phyloP scores from a whole-genome alignment of 768 basidiomycete genomes.

The Harrya chromipes region DNA sequence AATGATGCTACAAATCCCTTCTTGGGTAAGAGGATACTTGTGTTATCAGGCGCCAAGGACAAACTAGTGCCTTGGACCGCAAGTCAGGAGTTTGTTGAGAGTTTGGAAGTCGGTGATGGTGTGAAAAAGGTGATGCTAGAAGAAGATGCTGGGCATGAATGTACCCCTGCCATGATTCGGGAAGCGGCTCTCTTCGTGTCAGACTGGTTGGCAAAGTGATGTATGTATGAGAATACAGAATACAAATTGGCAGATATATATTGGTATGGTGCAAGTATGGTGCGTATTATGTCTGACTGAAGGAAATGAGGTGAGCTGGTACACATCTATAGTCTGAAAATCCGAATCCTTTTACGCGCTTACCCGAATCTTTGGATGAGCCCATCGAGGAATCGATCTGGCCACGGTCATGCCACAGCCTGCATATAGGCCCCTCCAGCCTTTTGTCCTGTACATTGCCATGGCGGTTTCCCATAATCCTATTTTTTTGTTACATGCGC shows the following conservation, averaged over 20 bases:
- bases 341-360: not conserved
- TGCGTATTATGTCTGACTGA: not conserved
- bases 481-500: slow-evolving; percentile 21
- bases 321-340: not conserved
- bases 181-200: slow-evolving; percentile 35
- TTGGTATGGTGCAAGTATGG: too few species aligned
- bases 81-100: slow-evolving; percentile 53
- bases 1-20: slow-evolving; percentile 52
- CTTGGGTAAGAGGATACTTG: slow-evolving; percentile 67
- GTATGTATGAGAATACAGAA: not conserved
- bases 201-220: slow-evolving; percentile 22
- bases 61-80: slow-evolving; percentile 63
- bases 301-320: not conserved
- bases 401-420: slow-evolving; percentile 88
- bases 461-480: slow-evolving; percentile 57
- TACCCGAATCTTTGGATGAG: slow-evolving; percentile 47
- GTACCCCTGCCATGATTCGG: slow-evolving; percentile 57
- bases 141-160: slow-evolving; percentile 58
- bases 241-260: slow-evolving; percentile 2
- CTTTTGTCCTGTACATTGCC: slow-evolving; percentile 71
- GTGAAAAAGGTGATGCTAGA: slow-evolving; percentile 55
- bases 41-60: slow-evolving; percentile 66
- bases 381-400: slow-evolving; percentile 73
- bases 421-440: slow-evolving; percentile 76
- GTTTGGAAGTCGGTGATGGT: slow-evolving; percentile 54